Base-by-base conservation (phyloP, 306 rosid species). In the Lagenaria siceraria region DNA sequence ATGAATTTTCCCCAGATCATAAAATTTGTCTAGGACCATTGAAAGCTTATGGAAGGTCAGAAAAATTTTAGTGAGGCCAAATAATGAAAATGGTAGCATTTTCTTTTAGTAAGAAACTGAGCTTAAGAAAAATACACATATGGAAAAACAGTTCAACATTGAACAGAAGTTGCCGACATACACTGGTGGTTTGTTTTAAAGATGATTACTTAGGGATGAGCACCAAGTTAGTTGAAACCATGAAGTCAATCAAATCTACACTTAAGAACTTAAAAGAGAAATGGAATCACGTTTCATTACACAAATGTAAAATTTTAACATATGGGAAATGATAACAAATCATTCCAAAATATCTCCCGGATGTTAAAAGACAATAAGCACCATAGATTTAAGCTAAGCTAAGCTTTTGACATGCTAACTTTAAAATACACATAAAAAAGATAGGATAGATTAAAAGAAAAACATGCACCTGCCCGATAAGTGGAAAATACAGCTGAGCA, bases 401-500 rank as follows among this genome's bases (percentile, higher is more conserved):
- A 29, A 27, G 10, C 27, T 61, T 22, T 61, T 29, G 21, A 61
- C 68, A 29, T 0, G 11, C 21, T 13, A 61, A 29, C 68, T 61
- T 61, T 27, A 29, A 27, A 13, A 13, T 60, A 6, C 17, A 60
- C 66, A 61, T 2, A 29, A 61, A 58, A 7, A 40, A 5, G 54
- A 61, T 29, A 17, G 59, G 2, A 31, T 18, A 46, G 8, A 24
- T 64, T 54, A 51, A 82, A 52, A 81, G 19, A 48, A 13, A 54
- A 29, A 69, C 65, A 74, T 9, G 60, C 76, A 89, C 97, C 97
- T 95, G 98, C 84, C 98, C 98, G 29, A 95, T 82, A 75, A 95
- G 96, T 36, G 98, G 98, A 78, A 92, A 90, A 82, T 95, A 95
- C 74, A 95, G 92, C 88, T 95, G 98, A 52, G 98, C 98, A 81